Conservation (phyloP, 129 eudicot genomes). For the Gnaphalium uliginosum region DNA sequence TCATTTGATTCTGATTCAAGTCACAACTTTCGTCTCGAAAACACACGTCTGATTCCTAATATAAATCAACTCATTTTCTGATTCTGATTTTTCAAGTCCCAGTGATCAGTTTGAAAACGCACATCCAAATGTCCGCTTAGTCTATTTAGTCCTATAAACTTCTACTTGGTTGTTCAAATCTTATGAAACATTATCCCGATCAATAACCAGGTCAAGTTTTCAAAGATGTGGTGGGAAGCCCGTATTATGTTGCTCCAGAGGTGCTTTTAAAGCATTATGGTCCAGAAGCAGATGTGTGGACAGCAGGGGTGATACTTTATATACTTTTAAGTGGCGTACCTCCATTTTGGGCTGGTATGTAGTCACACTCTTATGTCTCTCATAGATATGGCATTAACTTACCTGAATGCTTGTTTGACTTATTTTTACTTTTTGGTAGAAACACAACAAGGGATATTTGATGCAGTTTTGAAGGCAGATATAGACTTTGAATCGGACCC, state of each 20-base stretch:
- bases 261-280: conserved; percentile 89
- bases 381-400: neutral
- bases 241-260: conserved; percentile 96
- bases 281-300: conserved; percentile 95
- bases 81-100: neutral
- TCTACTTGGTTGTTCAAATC: neutral
- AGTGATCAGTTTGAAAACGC: neutral
- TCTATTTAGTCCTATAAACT: neutral
- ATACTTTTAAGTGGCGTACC: conserved; percentile 95
- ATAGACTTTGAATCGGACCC: conserved; percentile 96
- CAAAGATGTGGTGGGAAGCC: conserved; percentile 93
- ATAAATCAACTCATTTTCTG: neutral
- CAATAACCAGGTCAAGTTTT: conserved; percentile 67
- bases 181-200: conserved; percentile 6
- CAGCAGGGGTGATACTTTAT: conserved; percentile 87
- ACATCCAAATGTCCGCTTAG: neutral
- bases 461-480: conserved; percentile 86
- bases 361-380: neutral
- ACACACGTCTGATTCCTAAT: neutral
- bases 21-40: neutral
- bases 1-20: neutral
- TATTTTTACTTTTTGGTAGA: conserved; percentile 39
- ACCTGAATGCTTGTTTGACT: neutral
- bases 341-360: conserved; percentile 89
- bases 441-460: conserved; percentile 97